A percentile compares a stretch with the other conserved stretches of the same genome.
Evolutionary conservation across 805 yeast species (phyloP).

Genomic region (Metschnikowia cubensis): DNA sequence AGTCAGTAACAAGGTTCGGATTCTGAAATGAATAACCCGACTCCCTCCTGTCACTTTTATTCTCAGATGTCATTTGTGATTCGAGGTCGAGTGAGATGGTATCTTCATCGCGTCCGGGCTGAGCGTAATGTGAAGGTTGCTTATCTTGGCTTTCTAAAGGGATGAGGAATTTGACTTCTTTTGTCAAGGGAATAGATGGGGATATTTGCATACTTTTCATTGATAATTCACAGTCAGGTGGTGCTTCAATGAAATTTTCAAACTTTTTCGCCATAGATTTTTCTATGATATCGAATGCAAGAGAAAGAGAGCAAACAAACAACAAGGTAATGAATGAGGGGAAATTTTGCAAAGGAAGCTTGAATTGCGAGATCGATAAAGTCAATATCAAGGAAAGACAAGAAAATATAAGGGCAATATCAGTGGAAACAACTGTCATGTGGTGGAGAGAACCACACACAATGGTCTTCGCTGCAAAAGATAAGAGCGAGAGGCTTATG

Average conservation of each 20-base stretch:
- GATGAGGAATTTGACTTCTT: not conserved
- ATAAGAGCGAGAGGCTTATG: not conserved
- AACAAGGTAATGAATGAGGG: not conserved
- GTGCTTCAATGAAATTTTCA: not conserved
- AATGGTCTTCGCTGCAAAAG: not conserved
- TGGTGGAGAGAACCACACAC: not conserved
- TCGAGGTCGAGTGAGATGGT: not conserved
- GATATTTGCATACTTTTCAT: not conserved
- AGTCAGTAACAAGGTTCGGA: not conserved
- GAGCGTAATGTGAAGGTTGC: not conserved
- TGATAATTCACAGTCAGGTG: not conserved
- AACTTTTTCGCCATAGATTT: not conserved
- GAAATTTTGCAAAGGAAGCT: not conserved
- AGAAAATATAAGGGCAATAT: not conserved
- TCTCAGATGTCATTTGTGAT: not conserved
- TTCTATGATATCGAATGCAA: not conserved
- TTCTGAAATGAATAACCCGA: not conserved
- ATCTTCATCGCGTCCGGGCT: not conserved
- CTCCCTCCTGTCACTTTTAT: not conserved
- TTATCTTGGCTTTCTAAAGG: not conserved
- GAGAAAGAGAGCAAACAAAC: slow-evolving; percentile 1
- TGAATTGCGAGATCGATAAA: not conserved
- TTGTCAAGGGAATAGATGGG: not conserved
- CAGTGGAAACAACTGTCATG: not conserved
- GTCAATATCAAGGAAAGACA: not conserved